These are phyloP conservation scores for Penicillium sp. DNA, from an alignment of 2,329 filamentous ascomycete genomes.

Conservation along the genomic window DNA sequence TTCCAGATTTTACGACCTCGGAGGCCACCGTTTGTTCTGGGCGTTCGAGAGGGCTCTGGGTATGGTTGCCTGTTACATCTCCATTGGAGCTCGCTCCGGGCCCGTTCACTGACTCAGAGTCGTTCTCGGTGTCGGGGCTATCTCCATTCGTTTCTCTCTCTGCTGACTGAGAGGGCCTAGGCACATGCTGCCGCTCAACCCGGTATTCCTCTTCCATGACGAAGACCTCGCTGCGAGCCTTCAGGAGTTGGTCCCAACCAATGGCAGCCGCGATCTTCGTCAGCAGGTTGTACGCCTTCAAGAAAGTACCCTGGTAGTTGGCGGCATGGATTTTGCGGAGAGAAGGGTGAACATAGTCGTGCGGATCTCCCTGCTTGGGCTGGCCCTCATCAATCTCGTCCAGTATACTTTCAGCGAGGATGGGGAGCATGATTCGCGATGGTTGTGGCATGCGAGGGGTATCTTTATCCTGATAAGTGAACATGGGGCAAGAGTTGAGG, in stretches of 20 bases:
- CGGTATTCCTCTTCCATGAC: conserved; percentile 99
- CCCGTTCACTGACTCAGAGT: conserved; percentile 27
- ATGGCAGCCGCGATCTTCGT: conserved; percentile 97
- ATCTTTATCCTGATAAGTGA: conserved; percentile 99
- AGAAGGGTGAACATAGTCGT: conserved; percentile 84
- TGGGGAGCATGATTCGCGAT: conserved; percentile 81
- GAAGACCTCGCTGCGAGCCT: conserved; percentile 94
- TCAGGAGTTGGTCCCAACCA: conserved; percentile 94
- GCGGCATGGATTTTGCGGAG: conserved; percentile 83
- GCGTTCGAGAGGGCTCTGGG: conserved; percentile 64
- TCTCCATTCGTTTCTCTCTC: conserved; percentile 40
- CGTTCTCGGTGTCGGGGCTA: conserved; percentile 26
- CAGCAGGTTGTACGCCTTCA: conserved; percentile 88
- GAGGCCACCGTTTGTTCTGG: conserved; percentile 77
- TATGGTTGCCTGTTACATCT: conserved; percentile 26
- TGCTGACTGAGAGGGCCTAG: conserved; percentile 76
- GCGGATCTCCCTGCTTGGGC: conserved; percentile 68
- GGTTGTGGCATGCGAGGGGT: conserved; percentile 92
- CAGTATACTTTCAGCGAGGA: conserved; percentile 82
- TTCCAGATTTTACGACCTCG: conserved; percentile 73
- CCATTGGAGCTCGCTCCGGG: conserved; percentile 26
- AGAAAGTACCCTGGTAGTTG: conserved; percentile 90
- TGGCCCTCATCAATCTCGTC: conserved; percentile 96
- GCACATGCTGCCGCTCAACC: conserved; percentile 63
- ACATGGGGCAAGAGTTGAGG: conserved; percentile 98